Base-by-base conservation (phyloP, 2,329 filamentous ascomycete genomes). In the Podosphaera fusca region DNA sequence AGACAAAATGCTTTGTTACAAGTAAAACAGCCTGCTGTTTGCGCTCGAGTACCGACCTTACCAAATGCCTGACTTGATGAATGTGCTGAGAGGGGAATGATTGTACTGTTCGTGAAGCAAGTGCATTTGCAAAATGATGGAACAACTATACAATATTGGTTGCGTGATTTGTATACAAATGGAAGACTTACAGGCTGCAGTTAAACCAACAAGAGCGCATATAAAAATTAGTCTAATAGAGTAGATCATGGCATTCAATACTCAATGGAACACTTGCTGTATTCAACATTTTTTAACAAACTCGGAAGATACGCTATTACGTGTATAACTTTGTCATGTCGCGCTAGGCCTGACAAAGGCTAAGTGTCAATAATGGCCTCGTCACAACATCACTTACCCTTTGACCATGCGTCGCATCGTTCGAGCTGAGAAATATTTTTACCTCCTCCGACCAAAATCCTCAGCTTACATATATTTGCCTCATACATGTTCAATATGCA, bases 91-190 rank as follows among this genome's bases (percentile, higher is more conserved):
- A 82, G 73, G 12, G 76, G 73, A 65, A 83, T 80, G 64, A 83
- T 80, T 61, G 79, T 82, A 72, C 77, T 80, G 71, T 83, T 82
- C 63, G 77, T 78, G 71, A 81, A 81, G 70, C 80, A 83, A 62
- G 78, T 82, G 70, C 80, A 83, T 73, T 83, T 83, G 73, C 80
- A 83, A 67, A 82, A 83, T 1, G 76, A 78, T 21, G 78, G 79
- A 49, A 78, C 75, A 36, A 75, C 79, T 82, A 64, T 12, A 40
- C 35, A n/a, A 30, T 56, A 61, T 68, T 60, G 66, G 65, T 58
- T 60, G 7, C 7, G 40, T 42, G n/a, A n/a, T 34, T 21, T 42
- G 2, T 35, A 8, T 1, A 40, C 35, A 10, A 29, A 35, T 10
- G 9, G 40, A 12, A 58, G 36, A 62, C 64, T 60, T 60, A 67